Evolutionary conservation across 1,284 basidiomycete genomes (phyloP), one percentile per base, ranked within the genome.

Genomic region (Caloboletus firmus): DNA sequence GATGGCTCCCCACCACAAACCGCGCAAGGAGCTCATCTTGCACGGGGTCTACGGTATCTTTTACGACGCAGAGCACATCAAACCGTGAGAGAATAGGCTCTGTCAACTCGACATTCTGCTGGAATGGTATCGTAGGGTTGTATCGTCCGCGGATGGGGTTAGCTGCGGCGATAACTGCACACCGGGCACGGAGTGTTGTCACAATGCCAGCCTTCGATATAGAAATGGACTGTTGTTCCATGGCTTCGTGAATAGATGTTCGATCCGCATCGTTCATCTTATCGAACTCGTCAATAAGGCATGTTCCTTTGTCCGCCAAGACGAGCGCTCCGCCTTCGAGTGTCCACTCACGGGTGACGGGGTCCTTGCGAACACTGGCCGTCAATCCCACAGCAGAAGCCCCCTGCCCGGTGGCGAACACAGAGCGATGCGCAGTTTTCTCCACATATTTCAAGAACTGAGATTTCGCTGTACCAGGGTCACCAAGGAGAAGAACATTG

Each of bases 181-280:
- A 99, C 34, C 96, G 88, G 18, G 96, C 97, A 74, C 98, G 95
- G 22, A 99, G 81, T 12, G 92, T 92, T 11, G 97, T 98, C 49
- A 99, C 91, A 63, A 99, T 99, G 55, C 96, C 97, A 3, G 96
- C 97, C 70, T 99, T 99, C 39, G 95, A 95, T 62, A 99, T 98
- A 1, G 96, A 98, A 64, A 99, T 99, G n/a, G 91, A 91, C 70
- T 99, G 96, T 74, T 99, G 96, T 72, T 99, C 96, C 96, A 99
- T 99, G 2, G 97, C 97, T 73, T 99, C 96, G 78, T 99, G 97
- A 65, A 99, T 99, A 8, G 95, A 98, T 12, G 96, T 98, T 60
- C 95, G 81, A 73, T 95, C 93, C 31, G 93, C 85, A 66, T 99
- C 96, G 76, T 99, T 99, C 96, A 99, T 99, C 80, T 99, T 99